Percentiles rank a stretch among this genome's conserved stretches.
Evolutionary conservation across 345 rosid genomes (phyloP).

Genomic region (Hypericum perforatum): DNA sequence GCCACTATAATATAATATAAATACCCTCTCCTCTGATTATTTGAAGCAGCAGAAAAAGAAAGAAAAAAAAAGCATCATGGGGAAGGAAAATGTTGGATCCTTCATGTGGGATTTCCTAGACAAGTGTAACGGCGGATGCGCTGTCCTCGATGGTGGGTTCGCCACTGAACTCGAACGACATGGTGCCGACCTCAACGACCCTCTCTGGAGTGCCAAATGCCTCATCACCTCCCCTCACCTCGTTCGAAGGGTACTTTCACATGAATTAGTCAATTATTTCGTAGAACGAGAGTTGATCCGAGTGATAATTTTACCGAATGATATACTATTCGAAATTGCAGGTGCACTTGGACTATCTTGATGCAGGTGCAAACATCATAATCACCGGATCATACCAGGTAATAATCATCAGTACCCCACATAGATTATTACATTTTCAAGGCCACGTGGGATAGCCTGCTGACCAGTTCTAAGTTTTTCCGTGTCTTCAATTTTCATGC

Average conservation of each 20-base stretch:
- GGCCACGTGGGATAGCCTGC: too few species aligned
- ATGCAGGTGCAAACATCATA: slow-evolving; percentile 77
- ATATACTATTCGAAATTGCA: slow-evolving; percentile 17
- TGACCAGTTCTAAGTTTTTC: neutral
- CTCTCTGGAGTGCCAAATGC: slow-evolving; percentile 95
- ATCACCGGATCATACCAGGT: slow-evolving; percentile 86
- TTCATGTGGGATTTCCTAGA: slow-evolving; percentile 48
- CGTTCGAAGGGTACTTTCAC: slow-evolving; percentile 47
- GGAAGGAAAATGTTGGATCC: slow-evolving; percentile 19
- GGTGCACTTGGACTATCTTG: slow-evolving; percentile 91
- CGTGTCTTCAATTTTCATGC: neutral
- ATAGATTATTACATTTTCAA: too few species aligned
- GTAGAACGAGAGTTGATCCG: neutral
- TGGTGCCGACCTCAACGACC: slow-evolving; percentile 83
- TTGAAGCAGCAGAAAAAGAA: too few species aligned
- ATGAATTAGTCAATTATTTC: neutral
- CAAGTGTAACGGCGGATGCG: slow-evolving; percentile 56
- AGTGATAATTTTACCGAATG: neutral
- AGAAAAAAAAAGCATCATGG: slow-evolving; percentile 16
- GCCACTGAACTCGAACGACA: slow-evolving; percentile 91
- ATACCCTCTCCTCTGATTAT: too few species aligned
- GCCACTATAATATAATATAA: too few species aligned
- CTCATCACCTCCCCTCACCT: slow-evolving; percentile 75
- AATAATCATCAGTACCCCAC: neutral
- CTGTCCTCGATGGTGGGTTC: slow-evolving; percentile 78